These are phyloP conservation scores for Dittrichia graveolens DNA, from an alignment of 129 eudicot species.

Conservation along the genomic window DNA sequence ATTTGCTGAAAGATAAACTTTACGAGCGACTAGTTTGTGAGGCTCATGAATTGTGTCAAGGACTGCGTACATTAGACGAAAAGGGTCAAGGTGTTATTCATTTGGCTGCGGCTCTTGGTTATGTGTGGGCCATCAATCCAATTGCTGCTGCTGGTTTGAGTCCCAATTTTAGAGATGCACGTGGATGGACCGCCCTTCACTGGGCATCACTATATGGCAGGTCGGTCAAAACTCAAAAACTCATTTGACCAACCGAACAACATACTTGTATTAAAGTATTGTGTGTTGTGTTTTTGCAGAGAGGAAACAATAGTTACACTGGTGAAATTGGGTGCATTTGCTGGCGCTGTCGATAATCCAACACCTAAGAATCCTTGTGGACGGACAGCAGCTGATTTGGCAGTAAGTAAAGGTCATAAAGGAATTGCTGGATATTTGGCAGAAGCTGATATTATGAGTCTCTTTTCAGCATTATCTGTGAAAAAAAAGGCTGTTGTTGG, in stretches of 20 bases:
- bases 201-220: slow-evolving; percentile 51
- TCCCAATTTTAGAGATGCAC: slow-evolving; percentile 39
- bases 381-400: slow-evolving; percentile 44
- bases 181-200: slow-evolving; percentile 49
- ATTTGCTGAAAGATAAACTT: slow-evolving; percentile 44
- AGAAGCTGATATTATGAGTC: slow-evolving; percentile 36
- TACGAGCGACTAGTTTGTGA: slow-evolving; percentile 33
- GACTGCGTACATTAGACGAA: slow-evolving; percentile 29
- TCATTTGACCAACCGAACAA: not conserved
- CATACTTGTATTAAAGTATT: not conserved
- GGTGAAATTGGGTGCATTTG: slow-evolving; percentile 33
- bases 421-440: slow-evolving; percentile 50
- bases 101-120: slow-evolving; percentile 48
- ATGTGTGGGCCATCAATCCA: slow-evolving; percentile 39
- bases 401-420: slow-evolving; percentile 42
- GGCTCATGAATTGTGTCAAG: slow-evolving; percentile 32
- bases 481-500: slow-evolving; percentile 9
- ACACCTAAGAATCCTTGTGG: slow-evolving; percentile 38
- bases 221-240: slow-evolving; percentile 11
- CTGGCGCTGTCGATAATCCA: slow-evolving; percentile 44
- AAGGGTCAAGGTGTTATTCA: slow-evolving; percentile 46
- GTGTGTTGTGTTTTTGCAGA: slow-evolving; percentile 4
- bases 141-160: slow-evolving; percentile 40
- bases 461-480: slow-evolving; percentile 27
- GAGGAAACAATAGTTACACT: slow-evolving; percentile 41